Percentiles rank a stretch among this genome's conserved stretches.
Evolutionary conservation across 2,329 filamentous ascomycete species (phyloP).

Genomic region (Bipolaris bicolor): DNA sequence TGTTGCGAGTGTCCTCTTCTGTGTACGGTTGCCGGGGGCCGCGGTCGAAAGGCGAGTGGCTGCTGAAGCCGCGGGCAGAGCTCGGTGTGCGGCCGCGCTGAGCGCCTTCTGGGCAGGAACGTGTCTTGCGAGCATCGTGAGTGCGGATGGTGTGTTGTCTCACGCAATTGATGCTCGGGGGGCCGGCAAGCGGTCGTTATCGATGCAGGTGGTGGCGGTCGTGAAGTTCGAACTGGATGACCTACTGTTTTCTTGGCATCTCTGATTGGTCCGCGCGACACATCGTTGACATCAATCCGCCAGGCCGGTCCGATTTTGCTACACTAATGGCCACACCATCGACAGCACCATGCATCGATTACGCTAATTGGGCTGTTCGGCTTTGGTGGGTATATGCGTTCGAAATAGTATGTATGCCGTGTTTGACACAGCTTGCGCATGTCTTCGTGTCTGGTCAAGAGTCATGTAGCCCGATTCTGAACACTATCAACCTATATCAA

Average conservation of each 20-base stretch:
- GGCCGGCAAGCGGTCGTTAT: slow-evolving; percentile 36
- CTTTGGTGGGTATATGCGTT: background rate
- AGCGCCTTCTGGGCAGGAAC: slow-evolving; percentile 49
- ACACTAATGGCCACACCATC: slow-evolving; percentile 1
- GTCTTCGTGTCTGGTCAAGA: background rate
- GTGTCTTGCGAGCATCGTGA: slow-evolving; percentile 52
- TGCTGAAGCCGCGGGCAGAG: slow-evolving; percentile 49
- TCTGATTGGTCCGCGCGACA: slow-evolving; percentile 26
- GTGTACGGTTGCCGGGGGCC: slow-evolving; percentile 53
- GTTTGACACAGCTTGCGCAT: background rate
- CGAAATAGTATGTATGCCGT: background rate
- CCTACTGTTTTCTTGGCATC: slow-evolving; percentile 21
- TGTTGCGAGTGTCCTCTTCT: slow-evolving; percentile 71
- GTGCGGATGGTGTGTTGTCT: slow-evolving; percentile 29
- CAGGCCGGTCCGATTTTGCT: slow-evolving; percentile 8
- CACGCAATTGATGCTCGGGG: slow-evolving; percentile 49
- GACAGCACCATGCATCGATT: background rate
- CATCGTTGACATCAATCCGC: slow-evolving; percentile 33
- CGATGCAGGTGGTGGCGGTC: slow-evolving; percentile 39
- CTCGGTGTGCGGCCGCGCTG: slow-evolving; percentile 49
- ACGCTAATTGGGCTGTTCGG: background rate
- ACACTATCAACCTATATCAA: background rate
- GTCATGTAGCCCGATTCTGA: background rate
- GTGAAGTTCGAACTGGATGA: slow-evolving; percentile 34
- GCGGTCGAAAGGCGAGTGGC: slow-evolving; percentile 48